A percentile compares a stretch with the other conserved stretches of the same genome.
Evolutionary conservation across 352 stramenopile species (phyloP).

Genomic region (Labyrinthula sp.): DNA sequence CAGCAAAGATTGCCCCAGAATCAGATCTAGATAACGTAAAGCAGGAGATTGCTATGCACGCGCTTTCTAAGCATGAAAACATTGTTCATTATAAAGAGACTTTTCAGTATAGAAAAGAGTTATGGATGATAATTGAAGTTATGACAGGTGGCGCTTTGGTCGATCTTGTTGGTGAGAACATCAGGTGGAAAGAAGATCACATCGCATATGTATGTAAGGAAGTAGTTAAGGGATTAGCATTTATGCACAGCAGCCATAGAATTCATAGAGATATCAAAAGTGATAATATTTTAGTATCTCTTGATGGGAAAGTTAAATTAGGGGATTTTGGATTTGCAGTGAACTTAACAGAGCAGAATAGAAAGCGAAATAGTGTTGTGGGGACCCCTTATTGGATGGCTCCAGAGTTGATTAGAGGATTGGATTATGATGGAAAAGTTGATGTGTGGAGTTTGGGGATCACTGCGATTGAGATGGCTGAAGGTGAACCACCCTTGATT

Average conservation of each 20-base stretch:
- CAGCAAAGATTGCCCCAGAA: slow-evolving; percentile 38
- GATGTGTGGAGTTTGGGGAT: slow-evolving; percentile 67
- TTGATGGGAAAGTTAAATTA: slow-evolving; percentile 35
- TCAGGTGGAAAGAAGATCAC: slow-evolving; percentile 39
- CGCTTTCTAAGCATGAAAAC: slow-evolving; percentile 39
- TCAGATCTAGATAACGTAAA: slow-evolving; percentile 40
- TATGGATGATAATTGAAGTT: slow-evolving; percentile 75
- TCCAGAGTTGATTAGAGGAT: slow-evolving; percentile 68
- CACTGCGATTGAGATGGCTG: slow-evolving; percentile 63
- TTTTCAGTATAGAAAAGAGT: slow-evolving; percentile 33
- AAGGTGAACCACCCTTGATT: slow-evolving; percentile 63
- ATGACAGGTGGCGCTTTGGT: slow-evolving; percentile 67
- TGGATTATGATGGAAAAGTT: slow-evolving; percentile 67
- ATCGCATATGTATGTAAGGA: slow-evolving; percentile 43
- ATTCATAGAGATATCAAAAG: slow-evolving; percentile 47
- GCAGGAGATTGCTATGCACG: slow-evolving; percentile 46
- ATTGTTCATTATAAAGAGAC: slow-evolving; percentile 41
- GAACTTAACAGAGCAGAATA: slow-evolving; percentile 37
- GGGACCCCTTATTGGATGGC: slow-evolving; percentile 81
- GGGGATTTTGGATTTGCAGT: slow-evolving; percentile 48
- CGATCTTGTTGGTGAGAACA: slow-evolving; percentile 50
- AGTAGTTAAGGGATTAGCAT: slow-evolving; percentile 35
- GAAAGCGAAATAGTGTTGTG: slow-evolving; percentile 49
- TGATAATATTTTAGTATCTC: slow-evolving; percentile 43
- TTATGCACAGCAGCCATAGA: slow-evolving; percentile 42